Conservation (phyloP, 2,329 filamentous ascomycete genomes). For the Tolypocladium endophyticum region DNA sequence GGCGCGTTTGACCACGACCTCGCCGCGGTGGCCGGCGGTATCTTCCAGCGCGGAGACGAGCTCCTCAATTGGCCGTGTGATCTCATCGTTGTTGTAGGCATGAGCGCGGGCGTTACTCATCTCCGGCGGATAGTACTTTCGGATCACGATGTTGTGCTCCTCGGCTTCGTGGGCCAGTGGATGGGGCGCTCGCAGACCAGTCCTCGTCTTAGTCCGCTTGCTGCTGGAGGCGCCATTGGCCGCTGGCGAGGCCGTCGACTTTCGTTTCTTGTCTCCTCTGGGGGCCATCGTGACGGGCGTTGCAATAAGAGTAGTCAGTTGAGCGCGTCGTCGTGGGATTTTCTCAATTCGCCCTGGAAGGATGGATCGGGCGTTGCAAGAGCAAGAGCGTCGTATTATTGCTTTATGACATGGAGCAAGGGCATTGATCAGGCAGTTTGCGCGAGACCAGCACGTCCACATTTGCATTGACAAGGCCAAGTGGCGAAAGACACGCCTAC, state of each 20-base stretch:
- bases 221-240: constrained; percentile 13
- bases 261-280: constrained; percentile 19
- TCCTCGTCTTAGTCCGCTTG: constrained; percentile 21
- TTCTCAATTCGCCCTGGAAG: background rate
- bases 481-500: background rate
- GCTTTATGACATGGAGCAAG: background rate
- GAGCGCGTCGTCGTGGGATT: background rate
- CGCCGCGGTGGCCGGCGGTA: constrained; percentile 43
- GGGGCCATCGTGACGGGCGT: constrained; percentile 16
- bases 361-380: background rate
- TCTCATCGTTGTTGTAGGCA: constrained; percentile 59
- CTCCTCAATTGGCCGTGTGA: constrained; percentile 63
- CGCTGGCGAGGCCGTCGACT: constrained; percentile 10
- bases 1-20: constrained; percentile 43
- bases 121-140: constrained; percentile 73
- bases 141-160: constrained; percentile 52
- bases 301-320: background rate
- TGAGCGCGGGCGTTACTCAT: constrained; percentile 72
- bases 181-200: constrained; percentile 33
- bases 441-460: background rate
- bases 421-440: constrained; percentile 1
- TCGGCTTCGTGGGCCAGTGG: constrained; percentile 35
- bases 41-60: constrained; percentile 51
- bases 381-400: background rate
- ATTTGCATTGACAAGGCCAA: background rate